Evolutionary conservation across 768 basidiomycete genomes (phyloP).

Genomic region (Butyriboletus loyo): DNA sequence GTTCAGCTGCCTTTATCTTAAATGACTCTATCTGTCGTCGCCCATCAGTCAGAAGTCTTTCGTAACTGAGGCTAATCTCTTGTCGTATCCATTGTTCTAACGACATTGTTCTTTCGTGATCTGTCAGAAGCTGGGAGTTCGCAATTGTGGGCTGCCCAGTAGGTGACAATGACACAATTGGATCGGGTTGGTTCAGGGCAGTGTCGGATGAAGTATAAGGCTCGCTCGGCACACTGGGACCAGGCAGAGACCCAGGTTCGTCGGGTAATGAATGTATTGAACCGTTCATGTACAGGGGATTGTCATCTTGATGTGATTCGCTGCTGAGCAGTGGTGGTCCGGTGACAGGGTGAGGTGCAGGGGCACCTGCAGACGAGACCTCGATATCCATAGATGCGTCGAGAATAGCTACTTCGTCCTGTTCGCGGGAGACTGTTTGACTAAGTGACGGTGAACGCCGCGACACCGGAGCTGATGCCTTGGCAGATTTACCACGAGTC

Average conservation of each 20-base stretch:
- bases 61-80: slow-evolving; percentile 68
- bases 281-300: background rate
- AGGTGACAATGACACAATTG: slow-evolving; percentile 13
- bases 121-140: slow-evolving; percentile 21
- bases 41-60: slow-evolving; percentile 53
- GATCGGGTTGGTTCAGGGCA: background rate
- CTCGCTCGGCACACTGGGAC: background rate
- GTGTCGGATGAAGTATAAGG: background rate
- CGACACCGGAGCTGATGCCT: slow-evolving; percentile 10
- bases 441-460: slow-evolving; percentile 16
- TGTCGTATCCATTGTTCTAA: slow-evolving; percentile 81
- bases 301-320: background rate
- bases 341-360: background rate
- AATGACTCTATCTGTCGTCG: slow-evolving; percentile 49
- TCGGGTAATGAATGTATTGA: background rate
- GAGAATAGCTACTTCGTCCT: background rate
- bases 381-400: slow-evolving; percentile 1
- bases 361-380: background rate
- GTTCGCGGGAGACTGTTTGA: background rate
- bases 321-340: background rate
- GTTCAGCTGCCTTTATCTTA: slow-evolving; percentile 41
- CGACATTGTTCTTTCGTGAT: slow-evolving; percentile 69
- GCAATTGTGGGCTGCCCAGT: slow-evolving; percentile 10
- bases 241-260: background rate
- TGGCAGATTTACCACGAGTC: slow-evolving; percentile 21